A percentile compares a stretch with the other conserved stretches of the same genome.
Evolutionary conservation across 441 rosid species (phyloP).

Genomic region (Jatropha multifida): DNA sequence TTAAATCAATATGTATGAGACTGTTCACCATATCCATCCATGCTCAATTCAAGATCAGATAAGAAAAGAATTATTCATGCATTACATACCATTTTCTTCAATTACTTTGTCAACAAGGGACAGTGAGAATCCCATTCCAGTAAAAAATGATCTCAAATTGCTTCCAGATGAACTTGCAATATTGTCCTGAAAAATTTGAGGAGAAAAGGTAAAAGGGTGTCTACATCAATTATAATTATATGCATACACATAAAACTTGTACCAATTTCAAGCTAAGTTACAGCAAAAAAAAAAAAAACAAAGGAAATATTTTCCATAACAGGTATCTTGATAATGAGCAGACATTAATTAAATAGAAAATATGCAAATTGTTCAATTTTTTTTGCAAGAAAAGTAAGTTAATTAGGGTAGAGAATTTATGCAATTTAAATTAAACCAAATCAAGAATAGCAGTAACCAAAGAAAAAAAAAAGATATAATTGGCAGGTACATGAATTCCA

Average conservation of each 20-base stretch:
- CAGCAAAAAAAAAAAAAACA: not conserved
- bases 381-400: no score
- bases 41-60: slow-evolving; percentile 5
- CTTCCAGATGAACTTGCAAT: slow-evolving; percentile 81
- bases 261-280: not conserved
- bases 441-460: not conserved
- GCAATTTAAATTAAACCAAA: not conserved
- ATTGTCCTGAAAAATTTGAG: slow-evolving; percentile 47
- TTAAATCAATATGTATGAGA: slow-evolving; percentile 4
- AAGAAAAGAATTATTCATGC: not conserved
- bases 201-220: not conserved
- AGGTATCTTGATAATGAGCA: not conserved
- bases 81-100: slow-evolving; percentile 61
- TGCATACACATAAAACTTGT: not conserved
- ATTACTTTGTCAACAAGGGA: slow-evolving; percentile 69
- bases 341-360: not conserved
- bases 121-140: slow-evolving; percentile 79
- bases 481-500: not conserved
- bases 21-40: slow-evolving; percentile 2
- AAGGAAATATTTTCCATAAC: not conserved
- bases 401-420: not conserved
- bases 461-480: not conserved
- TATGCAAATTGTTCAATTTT: not conserved
- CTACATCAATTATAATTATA: not conserved
- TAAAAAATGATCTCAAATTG: slow-evolving; percentile 54